Evolutionary conservation across 106 monocot species (phyloP), one percentile per base, ranked within the genome.

Genomic region (Posidonia australis): DNA sequence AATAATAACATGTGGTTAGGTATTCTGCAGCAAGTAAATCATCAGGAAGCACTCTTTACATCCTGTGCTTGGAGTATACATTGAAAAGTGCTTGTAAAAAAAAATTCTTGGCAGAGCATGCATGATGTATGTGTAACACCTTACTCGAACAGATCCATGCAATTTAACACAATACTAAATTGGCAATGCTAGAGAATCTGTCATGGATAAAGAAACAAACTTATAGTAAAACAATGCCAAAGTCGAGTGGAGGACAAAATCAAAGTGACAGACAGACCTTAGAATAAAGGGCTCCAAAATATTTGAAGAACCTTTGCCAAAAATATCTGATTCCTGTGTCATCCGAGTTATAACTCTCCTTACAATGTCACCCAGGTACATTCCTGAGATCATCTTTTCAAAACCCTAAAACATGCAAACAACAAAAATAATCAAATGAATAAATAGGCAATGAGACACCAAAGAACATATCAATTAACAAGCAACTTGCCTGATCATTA

Each of bases 381-480:
- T 83, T 67, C 87, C 90, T 31, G 96, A 90, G 55, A 98, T 90
- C 96, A 98, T 90, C 79, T 98, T 98, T 53, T 98, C 96, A 70
- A 98, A 98, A 43, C 90, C 96, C 96, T 98, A 71, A 25, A 72
- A 54, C 22, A 75, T 59, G 47, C 14, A 51, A 71, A 63, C 11
- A 71, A 63, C 11, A n/a, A 10, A 17, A 13, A 9, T 9, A 13
- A 11, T 49, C 10, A 27, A 1, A 30, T 32, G 14, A 36, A 36
- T 36, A 36, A 36, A 36, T 36, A 36, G 36, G 7, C 36, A 21
- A 13, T 0, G 1, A 24, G 18, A 47, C 24, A 46, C 10, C 48
- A 73, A 51, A 42, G 41, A 41, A n/a, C 6, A 67, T 51, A 41
- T 11, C 54, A 11, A 0, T 54, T 26, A 23, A 17, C 10, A 1